Evolutionary conservation across 106 monocot species (phyloP), one percentile per base, ranked within the genome.

Genomic region (Dioscorea alata): DNA sequence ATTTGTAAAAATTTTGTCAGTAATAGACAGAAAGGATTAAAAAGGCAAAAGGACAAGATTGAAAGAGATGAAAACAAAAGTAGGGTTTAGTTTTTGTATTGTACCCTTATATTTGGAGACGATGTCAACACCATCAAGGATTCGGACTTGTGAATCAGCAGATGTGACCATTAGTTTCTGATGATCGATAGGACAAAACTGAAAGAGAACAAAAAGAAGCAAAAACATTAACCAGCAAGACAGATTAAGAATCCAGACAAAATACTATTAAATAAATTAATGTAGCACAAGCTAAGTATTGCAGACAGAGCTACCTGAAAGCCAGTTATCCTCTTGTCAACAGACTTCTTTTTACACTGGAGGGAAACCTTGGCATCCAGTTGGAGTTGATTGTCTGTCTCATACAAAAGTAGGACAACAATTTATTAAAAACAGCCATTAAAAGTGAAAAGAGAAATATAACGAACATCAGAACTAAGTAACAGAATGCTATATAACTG

Each of bases 111-210:
- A 90, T 69, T 90, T 90, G 57, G 68, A 66, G 61, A 83, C 64
- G 12, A 90, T 35, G 20, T 78, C 65, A 25, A 76, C 69, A 20
- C 86, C 90, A 71, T 90, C 80, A 64, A 90, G 80, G 58, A 90
- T 81, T 77, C 71, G 64, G 23, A 90, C 72, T 64, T 78, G 77
- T 28, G 86, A 90, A 64, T 86, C 85, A 21, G 86, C 83, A 67
- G 83, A 90, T n/a, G 86, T 86, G 15, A 90, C 86, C 76, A 90
- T 71, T 48, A 90, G 73, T 72, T 76, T 86, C 19, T 52, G 63
- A 13, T 24, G 54, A 70, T 90, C 67, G 33, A 42, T 78, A 49
- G 86, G 90, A 66, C 80, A 90, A 72, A 83, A 90, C 90, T 90
- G 82, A 22, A 72, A 21, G 50, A 8, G 33, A 59, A 18, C 15